These are phyloP conservation scores for Oenanthe javanica DNA, from an alignment of 140 eudicot species.

Conservation along the genomic window DNA sequence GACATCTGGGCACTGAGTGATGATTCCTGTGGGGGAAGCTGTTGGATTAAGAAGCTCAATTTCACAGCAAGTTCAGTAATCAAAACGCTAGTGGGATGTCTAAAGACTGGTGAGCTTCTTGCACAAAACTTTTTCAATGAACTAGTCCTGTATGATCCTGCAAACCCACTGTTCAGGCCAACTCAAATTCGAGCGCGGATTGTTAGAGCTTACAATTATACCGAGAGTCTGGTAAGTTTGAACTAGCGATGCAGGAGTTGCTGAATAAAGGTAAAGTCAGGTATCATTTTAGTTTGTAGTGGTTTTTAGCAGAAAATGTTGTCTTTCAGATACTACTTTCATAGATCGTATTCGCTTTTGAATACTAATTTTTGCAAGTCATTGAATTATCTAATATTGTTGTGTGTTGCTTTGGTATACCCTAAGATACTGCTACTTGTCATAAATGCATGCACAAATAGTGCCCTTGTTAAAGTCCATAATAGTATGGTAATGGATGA, in stretches of 20 bases:
- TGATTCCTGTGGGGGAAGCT: not conserved
- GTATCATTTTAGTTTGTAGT: too few relatives aligned
- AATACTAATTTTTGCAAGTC: not conserved
- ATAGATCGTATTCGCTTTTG: too few relatives aligned
- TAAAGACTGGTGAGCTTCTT: too few relatives aligned
- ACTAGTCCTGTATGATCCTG: not conserved
- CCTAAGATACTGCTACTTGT: too few relatives aligned
- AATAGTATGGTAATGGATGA: too few relatives aligned
- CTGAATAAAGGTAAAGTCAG: not conserved
- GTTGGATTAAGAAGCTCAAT: not conserved
- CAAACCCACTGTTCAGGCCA: not conserved
- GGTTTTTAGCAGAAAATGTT: not conserved
- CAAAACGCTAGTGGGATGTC: too few relatives aligned
- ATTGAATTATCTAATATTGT: too few relatives aligned
- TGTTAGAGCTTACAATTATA: not conserved
- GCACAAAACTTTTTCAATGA: too few relatives aligned
- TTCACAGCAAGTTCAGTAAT: not conserved
- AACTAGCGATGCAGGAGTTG: not conserved
- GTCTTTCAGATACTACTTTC: too few relatives aligned
- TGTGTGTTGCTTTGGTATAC: too few relatives aligned
- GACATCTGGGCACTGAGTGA: not conserved
- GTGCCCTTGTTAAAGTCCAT: too few relatives aligned
- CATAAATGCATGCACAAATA: too few relatives aligned
- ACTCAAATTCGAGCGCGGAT: not conserved
- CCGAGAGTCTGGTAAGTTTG: not conserved